Percentiles rank a stretch among this genome's conserved stretches.
Conservation (phyloP, 495 filamentous ascomycete genomes). For the Daldinia childiae region DNA sequence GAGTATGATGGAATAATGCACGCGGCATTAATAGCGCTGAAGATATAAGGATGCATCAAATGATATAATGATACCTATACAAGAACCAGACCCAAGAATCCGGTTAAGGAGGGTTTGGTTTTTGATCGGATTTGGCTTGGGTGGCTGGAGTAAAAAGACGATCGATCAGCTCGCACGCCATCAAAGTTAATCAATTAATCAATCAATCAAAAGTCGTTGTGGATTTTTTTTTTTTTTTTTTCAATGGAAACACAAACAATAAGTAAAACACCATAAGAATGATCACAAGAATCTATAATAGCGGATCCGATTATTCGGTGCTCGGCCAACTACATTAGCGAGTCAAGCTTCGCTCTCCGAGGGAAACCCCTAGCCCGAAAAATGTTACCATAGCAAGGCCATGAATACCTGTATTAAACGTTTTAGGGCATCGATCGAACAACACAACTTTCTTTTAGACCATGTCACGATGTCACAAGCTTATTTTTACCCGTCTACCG, state of each 20-base stretch:
- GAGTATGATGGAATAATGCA: neutral
- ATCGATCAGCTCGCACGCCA: conserved; percentile 1
- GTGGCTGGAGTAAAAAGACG: neutral
- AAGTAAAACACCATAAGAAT: conserved; percentile 14
- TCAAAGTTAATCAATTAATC: neutral
- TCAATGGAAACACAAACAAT: neutral
- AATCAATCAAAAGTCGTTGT: neutral
- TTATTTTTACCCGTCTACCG: conserved; percentile 7
- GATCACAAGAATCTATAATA: conserved; percentile 18
- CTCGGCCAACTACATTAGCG: conserved; percentile 23
- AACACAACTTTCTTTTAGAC: conserved; percentile 9
- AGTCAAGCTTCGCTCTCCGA: conserved; percentile 35
- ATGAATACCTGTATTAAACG: neutral
- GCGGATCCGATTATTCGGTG: conserved; percentile 31
- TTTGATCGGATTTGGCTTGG: neutral
- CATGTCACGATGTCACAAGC: conserved; percentile 3
- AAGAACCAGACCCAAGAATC: conserved; percentile 16
- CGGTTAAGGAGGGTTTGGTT: conserved; percentile 16
- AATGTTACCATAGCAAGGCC: conserved; percentile 29
- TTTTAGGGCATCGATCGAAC: conserved; percentile 11
- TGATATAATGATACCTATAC: neutral
- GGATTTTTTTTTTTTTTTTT: neutral
- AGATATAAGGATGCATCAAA: neutral
- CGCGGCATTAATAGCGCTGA: neutral
- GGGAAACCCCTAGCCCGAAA: conserved; percentile 10